Percentiles rank a stretch among this genome's conserved stretches.
These are phyloP conservation scores for Arthrobotrys musiformis DNA, from an alignment of 2,329 filamentous ascomycete species.

Conservation along the genomic window DNA sequence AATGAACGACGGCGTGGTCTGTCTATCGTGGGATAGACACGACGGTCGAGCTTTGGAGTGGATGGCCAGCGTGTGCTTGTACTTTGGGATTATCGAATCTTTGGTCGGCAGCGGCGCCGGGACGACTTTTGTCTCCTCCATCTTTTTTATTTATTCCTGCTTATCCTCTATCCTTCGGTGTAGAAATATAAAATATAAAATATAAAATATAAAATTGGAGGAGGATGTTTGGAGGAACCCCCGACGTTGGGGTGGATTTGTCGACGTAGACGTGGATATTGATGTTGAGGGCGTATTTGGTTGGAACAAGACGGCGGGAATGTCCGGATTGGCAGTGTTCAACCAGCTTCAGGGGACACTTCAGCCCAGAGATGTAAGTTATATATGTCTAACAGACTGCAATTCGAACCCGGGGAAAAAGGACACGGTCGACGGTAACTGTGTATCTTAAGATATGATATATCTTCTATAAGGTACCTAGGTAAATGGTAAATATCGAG, in stretches of 20 bases:
- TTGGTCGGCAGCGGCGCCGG: constrained; percentile 59
- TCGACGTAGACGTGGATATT: background rate
- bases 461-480: too few species aligned
- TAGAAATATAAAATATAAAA: too few species aligned
- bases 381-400: too few species aligned
- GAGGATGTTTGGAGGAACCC: background rate
- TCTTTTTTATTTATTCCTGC: background rate
- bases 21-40: constrained; percentile 84
- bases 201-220: too few species aligned
- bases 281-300: background rate
- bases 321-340: constrained; percentile 9
- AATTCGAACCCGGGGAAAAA: too few species aligned
- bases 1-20: constrained; percentile 80
- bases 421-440: background rate
- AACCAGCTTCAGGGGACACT: background rate
- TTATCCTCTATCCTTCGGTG: background rate
- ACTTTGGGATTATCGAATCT: constrained; percentile 71
- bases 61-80: constrained; percentile 89
- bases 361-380: too few species aligned
- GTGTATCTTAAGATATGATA: background rate
- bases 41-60: constrained; percentile 79
- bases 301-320: constrained; percentile 18
- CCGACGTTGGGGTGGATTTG: background rate
- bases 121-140: constrained; percentile 58
- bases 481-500: background rate